A percentile compares a stretch with the other conserved stretches of the same genome.
Evolutionary conservation across 2,329 filamentous ascomycete species (phyloP).

Genomic region (Metarhizium guizhouense): DNA sequence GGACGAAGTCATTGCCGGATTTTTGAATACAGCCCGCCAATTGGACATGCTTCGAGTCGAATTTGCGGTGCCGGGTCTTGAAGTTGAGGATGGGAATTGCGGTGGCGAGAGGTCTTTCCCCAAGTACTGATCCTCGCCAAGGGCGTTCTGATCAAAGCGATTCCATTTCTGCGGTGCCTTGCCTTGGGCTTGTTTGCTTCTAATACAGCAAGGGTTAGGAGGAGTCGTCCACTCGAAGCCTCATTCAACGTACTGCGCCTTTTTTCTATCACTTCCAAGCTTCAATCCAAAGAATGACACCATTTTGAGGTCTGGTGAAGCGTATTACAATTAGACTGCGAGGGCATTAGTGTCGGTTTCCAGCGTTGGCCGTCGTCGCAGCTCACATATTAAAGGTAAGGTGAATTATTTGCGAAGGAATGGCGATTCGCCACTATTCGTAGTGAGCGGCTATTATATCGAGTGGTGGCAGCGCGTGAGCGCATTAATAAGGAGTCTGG

Average conservation of each 20-base stretch:
- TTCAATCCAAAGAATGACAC: slow-evolving; percentile 52
- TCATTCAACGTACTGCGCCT: slow-evolving; percentile 30
- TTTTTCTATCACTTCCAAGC: slow-evolving; percentile 47
- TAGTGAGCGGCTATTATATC: neutral
- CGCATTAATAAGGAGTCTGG: too few relatives aligned
- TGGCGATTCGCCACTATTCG: neutral
- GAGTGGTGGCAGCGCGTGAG: neutral
- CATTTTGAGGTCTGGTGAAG: slow-evolving; percentile 27
- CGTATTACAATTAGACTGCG: neutral
- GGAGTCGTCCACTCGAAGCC: neutral
- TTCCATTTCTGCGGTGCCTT: slow-evolving; percentile 19
- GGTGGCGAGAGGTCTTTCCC: slow-evolving; percentile 27
- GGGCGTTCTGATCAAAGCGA: slow-evolving; percentile 22
- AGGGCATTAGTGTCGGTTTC: neutral
- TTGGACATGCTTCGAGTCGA: slow-evolving; percentile 20
- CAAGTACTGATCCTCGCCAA: slow-evolving; percentile 27
- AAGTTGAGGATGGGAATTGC: slow-evolving; percentile 14
- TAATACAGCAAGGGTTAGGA: neutral
- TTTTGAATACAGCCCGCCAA: slow-evolving; percentile 27
- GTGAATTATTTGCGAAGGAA: neutral
- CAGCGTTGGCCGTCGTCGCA: neutral
- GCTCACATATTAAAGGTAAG: neutral
- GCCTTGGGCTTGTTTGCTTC: slow-evolving; percentile 13
- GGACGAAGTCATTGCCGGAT: slow-evolving; percentile 31
- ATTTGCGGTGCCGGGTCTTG: slow-evolving; percentile 32